A percentile compares a stretch with the other conserved stretches of the same genome.
These are phyloP conservation scores for Citrus mangshanensis DNA, from an alignment of 345 rosid species.

Conservation along the genomic window DNA sequence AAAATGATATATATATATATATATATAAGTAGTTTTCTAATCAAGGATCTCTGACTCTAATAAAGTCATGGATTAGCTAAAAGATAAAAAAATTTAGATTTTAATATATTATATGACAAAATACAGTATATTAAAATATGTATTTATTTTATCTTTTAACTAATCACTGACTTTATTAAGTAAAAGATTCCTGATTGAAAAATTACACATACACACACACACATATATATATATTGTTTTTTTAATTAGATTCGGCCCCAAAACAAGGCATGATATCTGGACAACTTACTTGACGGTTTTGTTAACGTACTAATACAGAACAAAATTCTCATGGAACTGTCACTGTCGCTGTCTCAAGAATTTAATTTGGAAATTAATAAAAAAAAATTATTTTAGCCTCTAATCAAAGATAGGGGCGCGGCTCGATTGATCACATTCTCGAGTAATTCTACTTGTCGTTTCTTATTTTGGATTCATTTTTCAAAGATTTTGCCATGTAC, in stretches of 20 bases:
- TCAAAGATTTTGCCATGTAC: conserved; percentile 24
- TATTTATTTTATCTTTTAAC: no score
- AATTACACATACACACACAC: no score
- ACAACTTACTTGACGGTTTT: conserved; percentile 21
- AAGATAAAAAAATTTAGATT: no score
- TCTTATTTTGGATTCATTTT: background rate
- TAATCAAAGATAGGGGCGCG: background rate
- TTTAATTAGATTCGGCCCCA: conserved; percentile 1
- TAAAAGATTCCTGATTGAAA: no score
- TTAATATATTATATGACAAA: no score
- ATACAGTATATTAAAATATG: no score
- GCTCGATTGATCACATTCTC: background rate
- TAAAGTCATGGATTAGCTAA: no score
- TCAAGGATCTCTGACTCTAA: no score
- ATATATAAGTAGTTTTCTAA: no score
- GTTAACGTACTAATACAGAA: background rate
- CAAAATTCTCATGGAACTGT: conserved; percentile 12
- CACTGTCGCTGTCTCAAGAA: conserved; percentile 12
- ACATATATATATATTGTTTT: no score
- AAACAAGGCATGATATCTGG: conserved; percentile 22
- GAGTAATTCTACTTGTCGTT: background rate
- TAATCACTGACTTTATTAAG: no score
- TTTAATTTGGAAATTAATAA: background rate
- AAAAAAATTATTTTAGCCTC: background rate
- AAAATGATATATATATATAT: no score